Base-by-base conservation (phyloP, 306 rosid species). In the Canavalia gladiata region DNA sequence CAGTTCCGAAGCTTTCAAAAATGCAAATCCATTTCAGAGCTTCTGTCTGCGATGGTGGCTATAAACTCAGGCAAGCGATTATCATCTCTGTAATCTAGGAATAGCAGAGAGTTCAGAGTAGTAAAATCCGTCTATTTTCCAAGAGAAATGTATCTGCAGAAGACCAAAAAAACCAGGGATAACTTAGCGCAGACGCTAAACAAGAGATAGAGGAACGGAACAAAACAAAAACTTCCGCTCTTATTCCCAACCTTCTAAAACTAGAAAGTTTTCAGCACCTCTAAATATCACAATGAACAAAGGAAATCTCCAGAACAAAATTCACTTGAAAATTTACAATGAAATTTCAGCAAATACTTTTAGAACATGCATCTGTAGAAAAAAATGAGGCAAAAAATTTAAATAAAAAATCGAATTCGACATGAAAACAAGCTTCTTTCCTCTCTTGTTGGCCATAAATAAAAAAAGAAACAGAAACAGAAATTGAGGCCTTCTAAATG, bases 1-100 rank as follows among this genome's bases (percentile, higher is more conserved):
- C 66, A 74, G 69, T 76, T 76, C 56, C 4, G 54, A 77, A 77
- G 82, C 83, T 84, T 5, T 0, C 54, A 3, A 70, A 72, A 84
- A 76, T 74, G 86, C 79, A 85, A 92, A 84, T 88, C 90, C 86
- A 75, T 78, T 85, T 81, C 81, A 67, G 80, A 68, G 80, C 69
- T 64, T 8, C 43, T 77, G 37, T 73, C 74, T 18, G 51, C 69
- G 42, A 83, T 55, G 66, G 65, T 55, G 64, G 78, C 31, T 71
- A 67, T 43, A 52, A 69, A 67, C 34, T 56, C 42, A 35, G 12
- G 55, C 18, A 43, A 68, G 52, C 50, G 11, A 79, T 13, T 71
- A 55, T 34, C 72, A 62, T 35, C 59, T 63, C 39, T n/a, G 60
- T 62, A 56, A 84, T 71, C 45, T 12, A 68, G 49, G 68, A n/a